Evolutionary conservation across 2,329 filamentous ascomycete species (phyloP), one percentile per base, ranked within the genome.

Genomic region (Fusarium fujikuroi): DNA sequence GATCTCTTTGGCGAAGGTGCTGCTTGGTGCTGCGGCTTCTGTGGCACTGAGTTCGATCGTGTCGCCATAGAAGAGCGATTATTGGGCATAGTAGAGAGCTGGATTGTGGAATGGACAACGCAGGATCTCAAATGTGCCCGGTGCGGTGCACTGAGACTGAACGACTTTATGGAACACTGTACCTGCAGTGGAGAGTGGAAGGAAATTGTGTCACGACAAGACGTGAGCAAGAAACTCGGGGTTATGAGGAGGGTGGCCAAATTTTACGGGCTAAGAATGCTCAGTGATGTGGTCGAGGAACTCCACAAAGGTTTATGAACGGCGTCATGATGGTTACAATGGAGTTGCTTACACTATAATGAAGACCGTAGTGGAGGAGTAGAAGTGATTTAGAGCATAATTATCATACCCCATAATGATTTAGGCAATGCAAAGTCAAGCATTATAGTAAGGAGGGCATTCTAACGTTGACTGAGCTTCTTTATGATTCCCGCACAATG

Each of bases 141-240:
- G 66, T 93, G 91, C 80, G 90, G 88, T 37, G 94, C 94, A 75
- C 82, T 97, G 43, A 86, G 94, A 79, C 87, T 93, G 44, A 98
- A 97, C 80, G 95, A 98, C 78, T 97, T 98, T 77, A 95, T 96
- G 91, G 95, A 98, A 81, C 95, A 98, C 82, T 99, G 97, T 83
- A 92, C 92, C 16, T 99, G 96, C 85, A 94, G 93, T 69, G 96
- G 96, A 7, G 88, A 89, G 66, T 99, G 96, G 96, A 88, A 87
- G 23, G 90, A 90, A 73, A 93, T 91, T 25, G 86, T 95, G 67
- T 88, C 91, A 75, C 87, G 88, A 72, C 89, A 88, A 36, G 92
- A 93, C 34, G 84, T 95, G 32, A 82, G 89, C 78, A 89, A 86
- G 79, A 88, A 85, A 79, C 77, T 98, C 77, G 86, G 81, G 46